These are phyloP conservation scores for Hypocrella siamensis DNA, from an alignment of 2,329 filamentous ascomycete species.

Conservation along the genomic window DNA sequence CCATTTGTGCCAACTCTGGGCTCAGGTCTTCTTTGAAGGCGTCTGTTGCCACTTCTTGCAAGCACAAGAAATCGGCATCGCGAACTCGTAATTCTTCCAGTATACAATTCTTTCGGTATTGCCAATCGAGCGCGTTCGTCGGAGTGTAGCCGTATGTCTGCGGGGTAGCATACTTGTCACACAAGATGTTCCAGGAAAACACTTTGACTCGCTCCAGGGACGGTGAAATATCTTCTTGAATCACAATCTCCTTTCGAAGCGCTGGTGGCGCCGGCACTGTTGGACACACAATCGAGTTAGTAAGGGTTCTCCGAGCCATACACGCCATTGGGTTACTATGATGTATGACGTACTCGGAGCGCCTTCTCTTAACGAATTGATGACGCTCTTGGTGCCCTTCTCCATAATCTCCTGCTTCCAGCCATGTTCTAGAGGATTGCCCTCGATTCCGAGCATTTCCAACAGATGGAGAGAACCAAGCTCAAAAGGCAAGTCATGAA, in stretches of 20 bases:
- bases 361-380: slow-evolving; percentile 69
- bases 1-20: slow-evolving; percentile 67
- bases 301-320: neutral
- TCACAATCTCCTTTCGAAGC: slow-evolving; percentile 62
- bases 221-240: slow-evolving; percentile 49
- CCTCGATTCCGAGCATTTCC: slow-evolving; percentile 81
- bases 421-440: slow-evolving; percentile 66
- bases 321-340: neutral
- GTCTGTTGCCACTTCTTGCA: slow-evolving; percentile 87
- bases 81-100: slow-evolving; percentile 65
- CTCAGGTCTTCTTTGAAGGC: slow-evolving; percentile 86
- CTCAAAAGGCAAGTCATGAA: slow-evolving; percentile 69
- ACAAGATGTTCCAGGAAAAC: slow-evolving; percentile 90
- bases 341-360: slow-evolving; percentile 53
- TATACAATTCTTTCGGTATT: slow-evolving; percentile 70
- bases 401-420: slow-evolving; percentile 74
- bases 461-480: slow-evolving; percentile 78
- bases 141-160: slow-evolving; percentile 84
- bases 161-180: slow-evolving; percentile 79
- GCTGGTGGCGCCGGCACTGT: slow-evolving; percentile 63
- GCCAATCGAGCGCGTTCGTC: slow-evolving; percentile 67
- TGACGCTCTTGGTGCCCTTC: slow-evolving; percentile 71
- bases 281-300: slow-evolving; percentile 8
- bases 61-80: slow-evolving; percentile 76
- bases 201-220: slow-evolving; percentile 61